Percentiles rank a stretch among this genome's conserved stretches.
Evolutionary conservation across 768 basidiomycete genomes (phyloP).

Genomic region (Boletus sensibilis): DNA sequence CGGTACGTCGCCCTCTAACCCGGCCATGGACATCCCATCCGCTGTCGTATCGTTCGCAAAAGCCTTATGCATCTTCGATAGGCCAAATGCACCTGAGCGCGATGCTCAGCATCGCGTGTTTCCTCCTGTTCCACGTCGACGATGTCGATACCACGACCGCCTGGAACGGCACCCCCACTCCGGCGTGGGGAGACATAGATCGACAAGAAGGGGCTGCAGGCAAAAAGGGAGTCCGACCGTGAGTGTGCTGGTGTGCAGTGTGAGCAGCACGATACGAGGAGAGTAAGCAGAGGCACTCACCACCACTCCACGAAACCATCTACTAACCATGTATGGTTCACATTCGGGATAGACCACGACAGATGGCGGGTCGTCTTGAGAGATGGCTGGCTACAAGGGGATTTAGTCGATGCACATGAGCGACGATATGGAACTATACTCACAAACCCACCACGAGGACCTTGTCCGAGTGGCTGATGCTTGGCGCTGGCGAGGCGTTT

Average conservation of each 20-base stretch:
- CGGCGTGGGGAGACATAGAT: not conserved
- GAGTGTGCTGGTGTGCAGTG: conserved; percentile 39
- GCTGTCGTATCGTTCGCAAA: not conserved
- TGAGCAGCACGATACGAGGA: not conserved
- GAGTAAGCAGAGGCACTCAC: not conserved
- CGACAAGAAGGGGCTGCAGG: conserved; percentile 7
- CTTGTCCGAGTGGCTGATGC: conserved; percentile 74
- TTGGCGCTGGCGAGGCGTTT: conserved; percentile 80
- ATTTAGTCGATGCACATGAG: not conserved
- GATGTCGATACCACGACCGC: conserved; percentile 28
- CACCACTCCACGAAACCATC: conserved; percentile 86
- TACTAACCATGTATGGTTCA: conserved; percentile 91
- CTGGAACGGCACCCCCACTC: conserved; percentile 29
- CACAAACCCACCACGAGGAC: conserved; percentile 83
- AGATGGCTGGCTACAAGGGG: conserved; percentile 33
- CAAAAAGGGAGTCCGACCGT: conserved; percentile 44
- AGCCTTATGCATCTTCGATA: not conserved
- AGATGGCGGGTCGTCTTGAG: conserved; percentile 71
- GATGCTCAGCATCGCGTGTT: conserved; percentile 16
- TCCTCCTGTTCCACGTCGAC: conserved; percentile 26
- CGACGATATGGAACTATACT: conserved; percentile 27
- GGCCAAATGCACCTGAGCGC: not conserved
- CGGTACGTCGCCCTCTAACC: not conserved
- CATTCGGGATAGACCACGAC: conserved; percentile 80
- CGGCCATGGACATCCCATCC: conserved; percentile 1